phyloP scores from a whole-genome alignment of 495 filamentous ascomycete genomes.

The Copromyces sp. region DNA sequence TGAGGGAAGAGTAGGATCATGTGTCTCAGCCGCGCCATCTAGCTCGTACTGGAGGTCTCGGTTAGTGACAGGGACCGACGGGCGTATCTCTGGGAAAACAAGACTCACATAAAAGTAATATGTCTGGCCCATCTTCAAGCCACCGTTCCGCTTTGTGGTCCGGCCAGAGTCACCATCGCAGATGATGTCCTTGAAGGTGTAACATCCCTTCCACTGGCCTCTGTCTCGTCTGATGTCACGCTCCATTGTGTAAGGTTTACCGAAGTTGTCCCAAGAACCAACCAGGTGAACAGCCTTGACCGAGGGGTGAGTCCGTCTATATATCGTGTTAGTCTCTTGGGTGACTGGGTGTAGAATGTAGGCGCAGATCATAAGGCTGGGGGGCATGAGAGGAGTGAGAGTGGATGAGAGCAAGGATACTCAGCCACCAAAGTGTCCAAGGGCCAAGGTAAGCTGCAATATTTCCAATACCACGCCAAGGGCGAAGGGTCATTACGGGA shows the following conservation, averaged over 20 bases:
- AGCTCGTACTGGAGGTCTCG: constrained; percentile 55
- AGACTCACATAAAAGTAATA: constrained; percentile 87
- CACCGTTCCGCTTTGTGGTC: constrained; percentile 55
- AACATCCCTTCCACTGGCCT: constrained; percentile 75
- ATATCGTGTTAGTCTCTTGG: constrained; percentile 3
- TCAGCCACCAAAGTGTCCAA: background rate
- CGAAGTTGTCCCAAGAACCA: constrained; percentile 93
- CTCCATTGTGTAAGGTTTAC: constrained; percentile 64
- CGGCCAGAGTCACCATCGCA: constrained; percentile 59
- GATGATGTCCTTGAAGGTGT: constrained; percentile 72
- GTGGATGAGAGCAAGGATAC: background rate
- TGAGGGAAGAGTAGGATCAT: constrained; percentile 57
- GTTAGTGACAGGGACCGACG: constrained; percentile 13
- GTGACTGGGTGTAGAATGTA: background rate
- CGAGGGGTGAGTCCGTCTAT: constrained; percentile 55
- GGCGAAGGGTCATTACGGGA: background rate
- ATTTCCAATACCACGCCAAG: background rate
- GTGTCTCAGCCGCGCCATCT: constrained; percentile 61
- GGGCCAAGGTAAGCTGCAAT: background rate
- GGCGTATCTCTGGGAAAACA: background rate
- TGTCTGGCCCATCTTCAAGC: constrained; percentile 80
- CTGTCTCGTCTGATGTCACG: constrained; percentile 57
- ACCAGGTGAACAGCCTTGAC: constrained; percentile 66
- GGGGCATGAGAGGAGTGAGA: background rate
- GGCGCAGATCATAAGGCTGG: background rate